Evolutionary conservation across 2,329 filamentous ascomycete genomes (phyloP).

Genomic region (Cordyceps cateniannulata): DNA sequence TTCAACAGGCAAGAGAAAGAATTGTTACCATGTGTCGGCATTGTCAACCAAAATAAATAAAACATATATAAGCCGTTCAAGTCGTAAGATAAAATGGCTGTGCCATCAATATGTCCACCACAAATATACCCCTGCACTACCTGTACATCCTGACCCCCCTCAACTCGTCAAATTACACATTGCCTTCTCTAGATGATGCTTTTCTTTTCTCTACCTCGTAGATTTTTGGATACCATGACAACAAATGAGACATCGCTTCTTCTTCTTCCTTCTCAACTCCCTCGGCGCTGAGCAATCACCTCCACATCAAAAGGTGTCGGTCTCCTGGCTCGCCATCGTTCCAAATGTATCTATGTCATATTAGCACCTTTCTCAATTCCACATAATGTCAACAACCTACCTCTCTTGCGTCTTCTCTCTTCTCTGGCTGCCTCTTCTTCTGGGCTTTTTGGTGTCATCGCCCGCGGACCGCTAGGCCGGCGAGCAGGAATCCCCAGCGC

Average conservation of each 20-base stretch:
- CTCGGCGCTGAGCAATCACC: neutral
- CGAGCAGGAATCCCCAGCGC: conserved; percentile 46
- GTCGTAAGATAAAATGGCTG: conserved; percentile 8
- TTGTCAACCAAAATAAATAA: conserved; percentile 6
- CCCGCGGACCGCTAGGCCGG: conserved; percentile 51
- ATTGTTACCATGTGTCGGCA: neutral
- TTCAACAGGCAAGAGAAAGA: neutral
- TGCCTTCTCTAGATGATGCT: neutral
- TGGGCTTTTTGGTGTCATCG: conserved; percentile 53
- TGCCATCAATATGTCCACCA: conserved; percentile 6
- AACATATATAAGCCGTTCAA: conserved; percentile 6
- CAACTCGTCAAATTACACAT: neutral
- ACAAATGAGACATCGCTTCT: neutral
- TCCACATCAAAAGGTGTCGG: conserved; percentile 43
- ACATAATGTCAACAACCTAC: conserved; percentile 29
- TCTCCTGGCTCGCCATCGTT: conserved; percentile 43
- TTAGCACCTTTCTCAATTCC: conserved; percentile 11
- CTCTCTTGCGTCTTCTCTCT: conserved; percentile 50
- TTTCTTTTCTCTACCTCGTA: neutral
- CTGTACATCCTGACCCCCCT: neutral
- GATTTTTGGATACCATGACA: neutral
- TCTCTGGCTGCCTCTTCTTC: conserved; percentile 40
- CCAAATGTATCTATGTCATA: conserved; percentile 44
- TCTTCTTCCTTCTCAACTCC: neutral
- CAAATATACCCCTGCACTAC: neutral